These are phyloP conservation scores for Alternaria angustiovoidea DNA, from an alignment of 2,329 filamentous ascomycete genomes.

Conservation along the genomic window DNA sequence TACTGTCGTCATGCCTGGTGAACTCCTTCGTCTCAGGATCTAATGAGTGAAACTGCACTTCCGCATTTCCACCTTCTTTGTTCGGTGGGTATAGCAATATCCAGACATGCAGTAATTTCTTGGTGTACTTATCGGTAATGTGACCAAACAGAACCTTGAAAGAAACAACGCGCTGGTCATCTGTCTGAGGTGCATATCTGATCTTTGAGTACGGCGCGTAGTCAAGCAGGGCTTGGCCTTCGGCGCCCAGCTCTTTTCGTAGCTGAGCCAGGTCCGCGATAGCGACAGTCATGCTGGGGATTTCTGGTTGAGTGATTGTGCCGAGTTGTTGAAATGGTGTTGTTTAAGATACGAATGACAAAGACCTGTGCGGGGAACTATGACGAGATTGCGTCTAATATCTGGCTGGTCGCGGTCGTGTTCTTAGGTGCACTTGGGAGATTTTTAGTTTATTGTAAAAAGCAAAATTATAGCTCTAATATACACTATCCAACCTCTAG, in stretches of 20 bases:
- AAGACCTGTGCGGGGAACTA: neutral
- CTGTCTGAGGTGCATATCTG: neutral
- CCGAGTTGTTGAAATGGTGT: too few relatives aligned
- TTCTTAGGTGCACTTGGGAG: too few relatives aligned
- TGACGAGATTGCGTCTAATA: neutral
- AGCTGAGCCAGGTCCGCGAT: neutral
- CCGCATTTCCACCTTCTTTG: too few relatives aligned
- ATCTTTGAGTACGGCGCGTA: neutral
- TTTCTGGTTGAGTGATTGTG: too few relatives aligned
- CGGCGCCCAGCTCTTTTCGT: neutral
- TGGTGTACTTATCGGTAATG: neutral
- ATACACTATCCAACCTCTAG: too few relatives aligned
- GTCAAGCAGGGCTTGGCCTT: neutral
- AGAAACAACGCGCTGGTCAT: neutral
- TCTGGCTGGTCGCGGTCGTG: neutral
- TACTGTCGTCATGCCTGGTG: neutral
- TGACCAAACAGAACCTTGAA: constrained; percentile 5
- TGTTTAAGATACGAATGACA: too few relatives aligned
- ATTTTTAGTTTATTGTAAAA: too few relatives aligned
- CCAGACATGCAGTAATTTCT: neutral
- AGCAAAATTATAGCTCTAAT: too few relatives aligned
- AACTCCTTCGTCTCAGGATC: neutral
- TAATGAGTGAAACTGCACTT: neutral
- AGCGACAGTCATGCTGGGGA: neutral
- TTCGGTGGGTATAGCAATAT: neutral